Evolutionary conservation across 371 early-diverging fungal genomes (phyloP).

Genomic region (Apophysomyces trapeziformis): DNA sequence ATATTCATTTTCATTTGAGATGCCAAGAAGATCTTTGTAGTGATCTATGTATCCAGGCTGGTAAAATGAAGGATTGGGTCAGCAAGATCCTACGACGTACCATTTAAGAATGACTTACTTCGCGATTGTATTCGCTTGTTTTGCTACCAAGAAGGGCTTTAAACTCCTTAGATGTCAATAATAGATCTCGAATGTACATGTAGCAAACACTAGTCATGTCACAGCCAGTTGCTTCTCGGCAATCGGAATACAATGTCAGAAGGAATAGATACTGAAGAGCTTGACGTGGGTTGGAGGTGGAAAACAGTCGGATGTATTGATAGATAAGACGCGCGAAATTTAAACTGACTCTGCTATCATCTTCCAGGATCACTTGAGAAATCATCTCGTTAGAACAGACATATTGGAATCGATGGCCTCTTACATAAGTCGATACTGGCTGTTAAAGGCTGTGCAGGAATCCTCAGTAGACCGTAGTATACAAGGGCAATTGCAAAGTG

Average conservation of each 20-base stretch:
- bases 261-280: slow-evolving; percentile 71
- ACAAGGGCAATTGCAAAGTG: slow-evolving; percentile 89
- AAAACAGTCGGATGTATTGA: slow-evolving; percentile 57
- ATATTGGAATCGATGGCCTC: neutral
- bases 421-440: slow-evolving; percentile 40
- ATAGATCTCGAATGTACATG: slow-evolving; percentile 45
- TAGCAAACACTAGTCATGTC: slow-evolving; percentile 47
- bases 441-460: slow-evolving; percentile 53
- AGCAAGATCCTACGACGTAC: neutral
- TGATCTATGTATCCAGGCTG: slow-evolving; percentile 68
- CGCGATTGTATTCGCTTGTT: slow-evolving; percentile 43
- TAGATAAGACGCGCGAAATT: slow-evolving; percentile 69
- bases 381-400: neutral
- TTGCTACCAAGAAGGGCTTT: slow-evolving; percentile 61
- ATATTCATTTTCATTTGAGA: slow-evolving; percentile 61
- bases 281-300: slow-evolving; percentile 54
- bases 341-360: slow-evolving; percentile 39
- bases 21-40: slow-evolving; percentile 61
- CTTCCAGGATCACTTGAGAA: slow-evolving; percentile 32
- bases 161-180: slow-evolving; percentile 57
- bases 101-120: slow-evolving; percentile 1
- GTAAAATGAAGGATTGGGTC: slow-evolving; percentile 13
- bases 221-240: slow-evolving; percentile 32
- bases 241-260: slow-evolving; percentile 58
- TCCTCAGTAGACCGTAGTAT: slow-evolving; percentile 76